phyloP scores from a whole-genome alignment of 139 green algal species.

The Coccomyxa sp. region DNA sequence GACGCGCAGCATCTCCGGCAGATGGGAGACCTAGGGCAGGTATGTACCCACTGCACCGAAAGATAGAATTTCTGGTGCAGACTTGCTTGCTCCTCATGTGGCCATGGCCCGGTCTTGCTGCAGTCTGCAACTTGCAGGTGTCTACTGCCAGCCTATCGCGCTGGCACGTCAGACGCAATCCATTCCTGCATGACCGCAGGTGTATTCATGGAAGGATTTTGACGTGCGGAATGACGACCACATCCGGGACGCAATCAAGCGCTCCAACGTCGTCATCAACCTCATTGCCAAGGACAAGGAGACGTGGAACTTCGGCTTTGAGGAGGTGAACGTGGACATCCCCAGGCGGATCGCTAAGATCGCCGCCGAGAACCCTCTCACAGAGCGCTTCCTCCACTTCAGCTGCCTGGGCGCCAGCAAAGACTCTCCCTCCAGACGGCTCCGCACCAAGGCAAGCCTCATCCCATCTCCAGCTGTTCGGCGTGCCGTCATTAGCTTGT shows the following conservation, averaged over 20 bases:
- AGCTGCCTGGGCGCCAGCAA: constrained; percentile 57
- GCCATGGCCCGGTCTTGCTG: not conserved
- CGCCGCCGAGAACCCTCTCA: constrained; percentile 19
- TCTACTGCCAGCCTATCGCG: not conserved
- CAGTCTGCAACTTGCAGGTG: not conserved
- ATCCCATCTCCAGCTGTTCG: too few relatives aligned
- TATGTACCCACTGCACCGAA: too few relatives aligned
- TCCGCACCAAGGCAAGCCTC: constrained; percentile 86
- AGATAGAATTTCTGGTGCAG: not conserved
- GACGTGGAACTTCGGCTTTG: constrained; percentile 90
- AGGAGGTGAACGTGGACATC: constrained; percentile 65
- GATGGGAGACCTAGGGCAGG: constrained; percentile 95
- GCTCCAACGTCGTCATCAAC: constrained; percentile 91
- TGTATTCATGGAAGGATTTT: constrained; percentile 56
- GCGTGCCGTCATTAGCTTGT: too few relatives aligned
- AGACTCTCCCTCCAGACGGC: constrained; percentile 50
- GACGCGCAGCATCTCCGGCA: constrained; percentile 81
- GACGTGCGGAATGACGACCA: constrained; percentile 68
- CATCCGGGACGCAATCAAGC: constrained; percentile 61
- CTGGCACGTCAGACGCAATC: not conserved
- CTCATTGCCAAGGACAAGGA: constrained; percentile 81
- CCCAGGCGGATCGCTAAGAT: constrained; percentile 49
- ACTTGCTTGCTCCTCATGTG: not conserved
- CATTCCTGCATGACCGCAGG: constrained; percentile 21
- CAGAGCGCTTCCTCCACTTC: constrained; percentile 81